Percentiles rank a stretch among this genome's conserved stretches.
phyloP scores from a whole-genome alignment of 805 yeast species.

The Saccharomyces paradoxus region DNA sequence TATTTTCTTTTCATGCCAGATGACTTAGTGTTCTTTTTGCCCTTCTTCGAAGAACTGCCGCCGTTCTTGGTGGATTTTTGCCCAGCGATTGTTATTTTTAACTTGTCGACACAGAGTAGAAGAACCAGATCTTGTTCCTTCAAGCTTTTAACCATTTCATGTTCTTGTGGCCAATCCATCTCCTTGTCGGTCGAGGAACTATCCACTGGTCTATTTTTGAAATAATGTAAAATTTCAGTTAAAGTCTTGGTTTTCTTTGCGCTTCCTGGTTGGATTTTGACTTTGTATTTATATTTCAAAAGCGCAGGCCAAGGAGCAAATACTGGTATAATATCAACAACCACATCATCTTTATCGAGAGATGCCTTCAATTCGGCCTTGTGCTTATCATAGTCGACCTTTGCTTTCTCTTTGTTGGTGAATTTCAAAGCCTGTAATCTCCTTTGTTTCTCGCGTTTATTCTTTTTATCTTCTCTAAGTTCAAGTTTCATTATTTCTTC shows the following conservation, averaged over 20 bases:
- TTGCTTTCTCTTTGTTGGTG: constrained; percentile 34
- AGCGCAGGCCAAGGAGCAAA: constrained; percentile 91
- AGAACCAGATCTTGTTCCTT: constrained; percentile 63
- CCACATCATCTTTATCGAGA: constrained; percentile 37
- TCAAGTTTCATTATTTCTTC: constrained; percentile 31
- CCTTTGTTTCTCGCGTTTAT: constrained; percentile 33
- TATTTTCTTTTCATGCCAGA: neutral
- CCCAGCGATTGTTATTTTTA: constrained; percentile 57
- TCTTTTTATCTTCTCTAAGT: constrained; percentile 29
- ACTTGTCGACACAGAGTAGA: constrained; percentile 60
- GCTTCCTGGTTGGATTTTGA: constrained; percentile 69
- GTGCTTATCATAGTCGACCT: constrained; percentile 38
- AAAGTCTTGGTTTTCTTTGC: constrained; percentile 85
- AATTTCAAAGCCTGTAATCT: constrained; percentile 31
- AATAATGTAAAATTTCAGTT: constrained; percentile 54
- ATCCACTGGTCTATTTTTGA: constrained; percentile 45
- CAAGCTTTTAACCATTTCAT: constrained; percentile 44
- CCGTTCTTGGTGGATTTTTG: constrained; percentile 25
- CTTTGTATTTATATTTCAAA: constrained; percentile 66
- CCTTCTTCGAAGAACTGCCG: constrained; percentile 16
- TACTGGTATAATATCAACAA: constrained; percentile 65
- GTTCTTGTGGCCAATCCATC: constrained; percentile 64
- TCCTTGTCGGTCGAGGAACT: constrained; percentile 37
- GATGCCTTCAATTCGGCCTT: constrained; percentile 31
- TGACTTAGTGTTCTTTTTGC: constrained; percentile 3